A percentile compares a stretch with the other conserved stretches of the same genome.
phyloP scores from a whole-genome alignment of 768 basidiomycete genomes.

The Podaxis rugospora region DNA sequence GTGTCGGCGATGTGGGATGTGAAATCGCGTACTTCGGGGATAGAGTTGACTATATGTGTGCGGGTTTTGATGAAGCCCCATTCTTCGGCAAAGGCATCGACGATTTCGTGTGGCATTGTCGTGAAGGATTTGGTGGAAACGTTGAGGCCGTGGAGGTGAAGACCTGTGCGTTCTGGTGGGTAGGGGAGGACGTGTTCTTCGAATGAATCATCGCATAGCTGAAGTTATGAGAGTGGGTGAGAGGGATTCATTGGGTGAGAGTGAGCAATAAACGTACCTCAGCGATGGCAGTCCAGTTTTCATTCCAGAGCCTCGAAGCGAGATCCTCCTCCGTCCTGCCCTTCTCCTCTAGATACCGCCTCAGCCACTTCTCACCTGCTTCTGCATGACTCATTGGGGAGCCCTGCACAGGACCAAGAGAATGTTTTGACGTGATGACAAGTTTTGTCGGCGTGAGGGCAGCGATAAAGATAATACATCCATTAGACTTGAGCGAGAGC shows the following conservation, averaged over 20 bases:
- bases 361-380: constrained; percentile 82
- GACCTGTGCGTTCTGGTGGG: constrained; percentile 75
- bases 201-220: constrained; percentile 97
- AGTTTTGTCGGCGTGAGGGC: constrained; percentile 73
- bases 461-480: constrained; percentile 94
- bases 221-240: background rate
- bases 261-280: constrained; percentile 52
- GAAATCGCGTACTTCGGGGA: constrained; percentile 69
- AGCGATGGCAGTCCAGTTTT: constrained; percentile 84
- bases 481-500: constrained; percentile 90
- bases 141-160: constrained; percentile 93
- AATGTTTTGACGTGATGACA: constrained; percentile 90
- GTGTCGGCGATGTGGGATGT: constrained; percentile 59
- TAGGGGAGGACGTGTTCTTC: constrained; percentile 95
- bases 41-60: constrained; percentile 50
- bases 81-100: constrained; percentile 78
- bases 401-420: constrained; percentile 56
- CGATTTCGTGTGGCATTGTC: constrained; percentile 61
- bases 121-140: constrained; percentile 57
- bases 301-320: constrained; percentile 70
- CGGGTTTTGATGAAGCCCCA: constrained; percentile 90
- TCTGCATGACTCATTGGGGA: constrained; percentile 64
- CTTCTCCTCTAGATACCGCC: constrained; percentile 53
- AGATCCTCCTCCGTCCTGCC: constrained; percentile 72
- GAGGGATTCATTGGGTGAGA: background rate